Conservation (phyloP, 345 rosid genomes). For the Euphorbia peplus region DNA sequence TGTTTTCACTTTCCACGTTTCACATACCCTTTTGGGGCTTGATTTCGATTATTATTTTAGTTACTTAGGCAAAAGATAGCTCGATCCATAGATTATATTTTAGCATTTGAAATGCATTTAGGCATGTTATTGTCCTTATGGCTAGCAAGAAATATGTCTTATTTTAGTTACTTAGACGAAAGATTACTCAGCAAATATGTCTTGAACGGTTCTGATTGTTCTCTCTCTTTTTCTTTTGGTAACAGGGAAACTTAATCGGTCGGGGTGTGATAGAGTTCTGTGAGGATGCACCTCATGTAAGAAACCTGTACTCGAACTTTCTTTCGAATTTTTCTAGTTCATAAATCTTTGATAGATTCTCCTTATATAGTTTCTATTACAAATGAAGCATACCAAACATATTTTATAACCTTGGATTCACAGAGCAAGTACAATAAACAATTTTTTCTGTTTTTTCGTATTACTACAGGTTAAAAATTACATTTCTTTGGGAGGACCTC, state of each 20-base stretch:
- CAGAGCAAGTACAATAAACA: not conserved
- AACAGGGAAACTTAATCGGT: conserved; percentile 92
- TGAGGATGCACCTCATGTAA: conserved; percentile 74
- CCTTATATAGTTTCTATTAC: not conserved
- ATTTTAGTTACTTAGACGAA: no score
- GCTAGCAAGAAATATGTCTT: no score
- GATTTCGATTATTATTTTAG: not conserved
- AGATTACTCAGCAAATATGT: not conserved
- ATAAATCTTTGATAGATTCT: not conserved
- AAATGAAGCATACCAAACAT: not conserved
- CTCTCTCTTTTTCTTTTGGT: not conserved
- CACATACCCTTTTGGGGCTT: not conserved
- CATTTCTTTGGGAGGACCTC: conserved; percentile 89
- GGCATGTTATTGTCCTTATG: no score
- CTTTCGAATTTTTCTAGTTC: not conserved
- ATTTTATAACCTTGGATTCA: not conserved
- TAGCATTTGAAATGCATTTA: not conserved
- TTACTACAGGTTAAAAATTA: conserved; percentile 67
- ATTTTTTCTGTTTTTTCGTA: conserved; percentile 8
- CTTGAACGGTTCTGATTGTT: not conserved
- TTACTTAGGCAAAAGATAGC: not conserved
- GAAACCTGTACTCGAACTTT: conserved; percentile 13
- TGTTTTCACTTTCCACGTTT: not conserved
- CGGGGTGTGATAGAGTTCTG: conserved; percentile 87
- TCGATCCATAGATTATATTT: not conserved